phyloP scores from a whole-genome alignment of 2,329 filamentous ascomycete species.

The Samsoniella hepiali region DNA sequence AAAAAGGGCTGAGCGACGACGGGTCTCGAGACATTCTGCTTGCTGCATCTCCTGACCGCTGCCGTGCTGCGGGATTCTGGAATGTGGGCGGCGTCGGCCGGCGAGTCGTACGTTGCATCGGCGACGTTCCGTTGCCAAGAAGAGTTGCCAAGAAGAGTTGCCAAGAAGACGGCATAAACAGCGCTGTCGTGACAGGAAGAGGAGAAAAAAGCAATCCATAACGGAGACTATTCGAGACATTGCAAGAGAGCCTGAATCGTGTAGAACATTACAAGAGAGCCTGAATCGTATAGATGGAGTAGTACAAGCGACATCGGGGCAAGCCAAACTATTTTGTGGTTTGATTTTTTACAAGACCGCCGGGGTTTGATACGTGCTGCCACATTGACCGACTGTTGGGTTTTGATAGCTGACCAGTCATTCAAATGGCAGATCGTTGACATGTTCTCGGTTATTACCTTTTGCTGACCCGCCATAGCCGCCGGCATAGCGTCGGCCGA shows the following conservation, averaged over 20 bases:
- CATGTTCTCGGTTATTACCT: neutral
- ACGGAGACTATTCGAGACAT: neutral
- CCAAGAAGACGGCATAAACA: neutral
- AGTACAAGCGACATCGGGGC: neutral
- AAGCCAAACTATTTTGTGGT: neutral
- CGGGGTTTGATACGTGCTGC: neutral
- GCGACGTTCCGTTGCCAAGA: neutral
- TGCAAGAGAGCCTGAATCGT: neutral
- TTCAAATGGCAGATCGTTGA: neutral
- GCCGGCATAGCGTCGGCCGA: neutral
- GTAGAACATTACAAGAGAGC: neutral
- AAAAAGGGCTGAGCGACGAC: neutral
- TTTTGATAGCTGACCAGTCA: neutral
- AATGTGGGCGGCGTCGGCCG: neutral
- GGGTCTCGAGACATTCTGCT: neutral
- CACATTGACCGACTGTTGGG: neutral
- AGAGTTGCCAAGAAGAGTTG: too few relatives aligned
- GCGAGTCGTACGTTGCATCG: slow-evolving; percentile 5
- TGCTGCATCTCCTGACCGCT: neutral
- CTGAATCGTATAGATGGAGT: neutral
- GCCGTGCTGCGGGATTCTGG: neutral
- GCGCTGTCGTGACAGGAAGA: neutral
- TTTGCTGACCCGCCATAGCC: neutral
- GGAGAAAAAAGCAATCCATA: neutral
- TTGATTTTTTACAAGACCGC: neutral